phyloP scores from a whole-genome alignment of 1,284 basidiomycete genomes.

The Porphyrellus sp. region DNA sequence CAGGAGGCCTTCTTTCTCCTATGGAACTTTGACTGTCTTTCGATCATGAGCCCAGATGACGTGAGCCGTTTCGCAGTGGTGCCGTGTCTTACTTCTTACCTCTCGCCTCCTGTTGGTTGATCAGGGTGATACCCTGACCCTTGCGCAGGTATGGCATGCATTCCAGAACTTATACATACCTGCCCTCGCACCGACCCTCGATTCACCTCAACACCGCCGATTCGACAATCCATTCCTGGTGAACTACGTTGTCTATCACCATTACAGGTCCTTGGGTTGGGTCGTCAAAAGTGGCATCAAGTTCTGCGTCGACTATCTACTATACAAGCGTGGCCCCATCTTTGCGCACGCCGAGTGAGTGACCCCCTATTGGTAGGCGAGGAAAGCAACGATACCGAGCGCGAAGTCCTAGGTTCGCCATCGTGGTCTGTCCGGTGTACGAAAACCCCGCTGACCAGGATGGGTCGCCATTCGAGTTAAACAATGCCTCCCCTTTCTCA shows the following conservation, averaged over 20 bases:
- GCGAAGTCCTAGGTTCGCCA: conserved; percentile 65
- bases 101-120: background rate
- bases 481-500: conserved; percentile 67
- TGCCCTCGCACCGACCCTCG: conserved; percentile 35
- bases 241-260: conserved; percentile 90
- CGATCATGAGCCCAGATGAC: conserved; percentile 62
- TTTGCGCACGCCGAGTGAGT: conserved; percentile 94
- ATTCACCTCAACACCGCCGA: conserved; percentile 38
- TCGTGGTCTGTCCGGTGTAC: conserved; percentile 88
- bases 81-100: background rate
- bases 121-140: conserved; percentile 51
- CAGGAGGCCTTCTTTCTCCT: conserved; percentile 92
- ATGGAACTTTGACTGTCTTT: conserved; percentile 82
- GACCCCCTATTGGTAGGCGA: background rate
- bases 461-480: conserved; percentile 57
- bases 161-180: conserved; percentile 49
- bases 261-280: conserved; percentile 98
- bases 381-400: background rate
- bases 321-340: conserved; percentile 94
- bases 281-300: conserved; percentile 95
- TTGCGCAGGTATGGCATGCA: conserved; percentile 56
- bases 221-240: conserved; percentile 93
- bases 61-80: conserved; percentile 41
- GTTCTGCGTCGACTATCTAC: conserved; percentile 92
- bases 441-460: conserved; percentile 73